phyloP scores from a whole-genome alignment of 495 filamentous ascomycete genomes.

The Daldinia caldariorum region DNA sequence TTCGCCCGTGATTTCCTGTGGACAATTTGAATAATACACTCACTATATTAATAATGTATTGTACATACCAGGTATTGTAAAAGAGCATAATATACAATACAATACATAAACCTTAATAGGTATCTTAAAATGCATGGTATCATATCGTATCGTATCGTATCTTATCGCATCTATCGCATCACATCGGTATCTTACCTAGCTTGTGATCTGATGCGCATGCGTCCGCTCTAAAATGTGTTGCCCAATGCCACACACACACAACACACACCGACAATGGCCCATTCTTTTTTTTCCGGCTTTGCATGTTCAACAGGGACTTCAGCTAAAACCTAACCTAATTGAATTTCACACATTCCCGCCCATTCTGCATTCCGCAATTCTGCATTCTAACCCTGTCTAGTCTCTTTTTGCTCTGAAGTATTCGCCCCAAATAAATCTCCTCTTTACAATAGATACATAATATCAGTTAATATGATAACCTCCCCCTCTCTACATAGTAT shows the following conservation, averaged over 20 bases:
- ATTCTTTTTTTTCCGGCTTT: conserved; percentile 16
- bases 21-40: not conserved
- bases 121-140: too few relatives aligned
- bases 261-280: conserved; percentile 35
- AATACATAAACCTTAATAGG: too few relatives aligned
- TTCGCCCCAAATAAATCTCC: not conserved
- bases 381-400: not conserved
- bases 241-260: conserved; percentile 18
- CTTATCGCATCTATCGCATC: not conserved
- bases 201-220: conserved; percentile 17
- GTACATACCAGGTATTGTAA: too few relatives aligned
- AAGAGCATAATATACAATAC: too few relatives aligned
- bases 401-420: too few relatives aligned
- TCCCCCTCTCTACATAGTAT: not conserved
- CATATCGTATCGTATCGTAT: too few relatives aligned
- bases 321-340: conserved; percentile 30
- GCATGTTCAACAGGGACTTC: conserved; percentile 2
- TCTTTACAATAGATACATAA: not conserved
- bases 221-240: not conserved
- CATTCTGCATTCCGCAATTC: conserved; percentile 9
- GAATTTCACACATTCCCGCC: conserved; percentile 6
- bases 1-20: conserved; percentile 19
- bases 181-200: conserved; percentile 1
- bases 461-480: not conserved
- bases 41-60: too few relatives aligned